Conservation (phyloP, 192 early-diverging fungal genomes). For the Mortierella hygrophila region DNA sequence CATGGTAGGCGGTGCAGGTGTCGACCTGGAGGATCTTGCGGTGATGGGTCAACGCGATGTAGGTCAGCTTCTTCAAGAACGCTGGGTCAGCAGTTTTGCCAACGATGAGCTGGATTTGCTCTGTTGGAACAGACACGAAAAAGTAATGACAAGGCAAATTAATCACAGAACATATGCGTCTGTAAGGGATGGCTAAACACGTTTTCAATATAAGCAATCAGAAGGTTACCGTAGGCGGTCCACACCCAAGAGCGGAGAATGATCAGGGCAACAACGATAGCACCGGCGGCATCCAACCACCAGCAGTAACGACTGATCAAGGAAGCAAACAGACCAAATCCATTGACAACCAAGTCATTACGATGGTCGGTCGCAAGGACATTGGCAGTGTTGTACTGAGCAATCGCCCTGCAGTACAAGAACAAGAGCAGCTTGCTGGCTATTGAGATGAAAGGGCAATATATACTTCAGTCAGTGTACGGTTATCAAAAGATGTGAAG, state of each 20-base stretch:
- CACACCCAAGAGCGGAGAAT: constrained; percentile 77
- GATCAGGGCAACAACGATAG: constrained; percentile 75
- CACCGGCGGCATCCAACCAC: constrained; percentile 83
- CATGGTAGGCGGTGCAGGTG: constrained; percentile 87
- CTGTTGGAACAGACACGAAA: constrained; percentile 39
- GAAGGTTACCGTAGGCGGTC: constrained; percentile 67
- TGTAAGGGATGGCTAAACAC: background rate
- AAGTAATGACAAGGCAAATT: background rate
- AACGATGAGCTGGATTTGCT: constrained; percentile 83
- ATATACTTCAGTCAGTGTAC: too few relatives aligned
- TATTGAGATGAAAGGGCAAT: constrained; percentile 1
- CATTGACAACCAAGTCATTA: constrained; percentile 83
- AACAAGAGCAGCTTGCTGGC: constrained; percentile 73
- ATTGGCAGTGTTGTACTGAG: constrained; percentile 69
- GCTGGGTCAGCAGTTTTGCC: constrained; percentile 84
- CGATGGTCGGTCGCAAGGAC: constrained; percentile 79
- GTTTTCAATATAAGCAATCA: background rate
- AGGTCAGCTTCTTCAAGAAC: constrained; percentile 88
- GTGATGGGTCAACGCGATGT: constrained; percentile 86
- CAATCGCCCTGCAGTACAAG: constrained; percentile 75
- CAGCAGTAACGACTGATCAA: constrained; percentile 70
- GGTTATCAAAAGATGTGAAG: too few relatives aligned
- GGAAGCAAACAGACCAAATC: constrained; percentile 76
- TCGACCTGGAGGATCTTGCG: constrained; percentile 78
- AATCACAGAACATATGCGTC: background rate